Conservation (phyloP, 2,329 filamentous ascomycete species). For the Lizonia empirigonia region DNA sequence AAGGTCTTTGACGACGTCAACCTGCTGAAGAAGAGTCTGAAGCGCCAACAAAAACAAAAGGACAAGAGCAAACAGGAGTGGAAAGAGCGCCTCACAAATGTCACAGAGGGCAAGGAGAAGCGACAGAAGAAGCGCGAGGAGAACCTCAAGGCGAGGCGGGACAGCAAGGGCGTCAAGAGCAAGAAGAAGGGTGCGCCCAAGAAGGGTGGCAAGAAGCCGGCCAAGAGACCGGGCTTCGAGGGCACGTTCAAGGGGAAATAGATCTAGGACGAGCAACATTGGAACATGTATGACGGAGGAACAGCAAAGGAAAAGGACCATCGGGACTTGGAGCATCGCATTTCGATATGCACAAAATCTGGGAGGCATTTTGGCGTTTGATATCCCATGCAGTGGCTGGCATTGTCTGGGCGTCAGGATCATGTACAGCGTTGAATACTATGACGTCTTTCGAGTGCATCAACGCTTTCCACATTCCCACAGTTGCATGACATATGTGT, state of each 20-base stretch:
- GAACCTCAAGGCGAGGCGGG: constrained; percentile 72
- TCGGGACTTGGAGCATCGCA: constrained; percentile 1
- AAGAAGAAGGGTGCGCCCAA: constrained; percentile 52
- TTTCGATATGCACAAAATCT: constrained; percentile 22
- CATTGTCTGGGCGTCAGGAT: constrained; percentile 34
- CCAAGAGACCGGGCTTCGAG: constrained; percentile 62
- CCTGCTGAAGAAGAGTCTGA: constrained; percentile 86
- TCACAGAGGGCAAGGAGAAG: constrained; percentile 55
- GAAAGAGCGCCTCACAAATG: constrained; percentile 54
- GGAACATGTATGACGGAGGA: background rate
- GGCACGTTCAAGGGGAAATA: constrained; percentile 67
- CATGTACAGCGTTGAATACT: constrained; percentile 33
- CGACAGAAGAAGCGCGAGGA: constrained; percentile 58
- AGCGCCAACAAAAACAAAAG: constrained; percentile 89
- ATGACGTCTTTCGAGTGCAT: constrained; percentile 21
- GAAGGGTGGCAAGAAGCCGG: constrained; percentile 60
- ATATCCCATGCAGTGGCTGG: constrained; percentile 35
- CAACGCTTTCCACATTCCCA: too few species aligned
- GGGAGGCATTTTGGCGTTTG: constrained; percentile 37
- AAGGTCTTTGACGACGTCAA: constrained; percentile 85
- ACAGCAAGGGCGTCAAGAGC: constrained; percentile 77
- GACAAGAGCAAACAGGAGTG: constrained; percentile 91
- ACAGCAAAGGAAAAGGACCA: background rate
- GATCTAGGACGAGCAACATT: background rate
- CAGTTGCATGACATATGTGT: too few species aligned